A percentile compares a stretch with the other conserved stretches of the same genome.
phyloP scores from a whole-genome alignment of 495 filamentous ascomycete genomes.

The Cercophora scortea region DNA sequence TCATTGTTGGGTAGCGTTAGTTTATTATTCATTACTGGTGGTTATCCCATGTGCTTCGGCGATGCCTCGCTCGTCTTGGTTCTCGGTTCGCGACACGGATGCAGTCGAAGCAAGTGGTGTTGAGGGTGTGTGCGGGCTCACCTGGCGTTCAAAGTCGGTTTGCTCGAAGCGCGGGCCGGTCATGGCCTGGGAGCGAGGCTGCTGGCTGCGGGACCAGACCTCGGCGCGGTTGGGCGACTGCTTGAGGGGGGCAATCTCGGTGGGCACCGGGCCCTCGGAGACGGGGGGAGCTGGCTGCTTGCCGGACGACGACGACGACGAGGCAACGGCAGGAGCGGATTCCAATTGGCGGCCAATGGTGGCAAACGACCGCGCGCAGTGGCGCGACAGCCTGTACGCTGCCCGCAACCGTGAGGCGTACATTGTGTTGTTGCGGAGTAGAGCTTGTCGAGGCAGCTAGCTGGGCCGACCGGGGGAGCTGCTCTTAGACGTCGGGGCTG shows the following conservation, averaged over 20 bases:
- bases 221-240: slow-evolving; percentile 83
- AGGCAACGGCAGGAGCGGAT: slow-evolving; percentile 11
- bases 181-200: slow-evolving; percentile 75
- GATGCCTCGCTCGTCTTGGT: no score
- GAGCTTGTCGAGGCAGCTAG: slow-evolving; percentile 16
- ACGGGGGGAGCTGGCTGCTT: slow-evolving; percentile 47
- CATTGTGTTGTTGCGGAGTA: slow-evolving; percentile 37
- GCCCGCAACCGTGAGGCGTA: slow-evolving; percentile 47
- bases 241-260: slow-evolving; percentile 34
- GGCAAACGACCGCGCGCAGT: slow-evolving; percentile 26
- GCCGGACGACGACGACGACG: slow-evolving; percentile 49
- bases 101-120: no score
- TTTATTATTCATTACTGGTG: background rate
- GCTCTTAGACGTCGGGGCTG: background rate
- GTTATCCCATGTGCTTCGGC: background rate
- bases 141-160: slow-evolving; percentile 84
- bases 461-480: slow-evolving; percentile 4
- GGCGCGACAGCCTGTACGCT: slow-evolving; percentile 21
- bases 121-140: slow-evolving; percentile 19
- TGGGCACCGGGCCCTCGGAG: slow-evolving; percentile 43
- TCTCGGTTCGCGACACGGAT: no score
- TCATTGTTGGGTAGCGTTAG: background rate
- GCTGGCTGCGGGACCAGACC: slow-evolving; percentile 80
- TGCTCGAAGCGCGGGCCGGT: slow-evolving; percentile 92
- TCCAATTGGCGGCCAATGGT: slow-evolving; percentile 30